A percentile compares a stretch with the other conserved stretches of the same genome.
Evolutionary conservation across 2,329 filamentous ascomycete genomes (phyloP).

Genomic region (Fusarium sp.): DNA sequence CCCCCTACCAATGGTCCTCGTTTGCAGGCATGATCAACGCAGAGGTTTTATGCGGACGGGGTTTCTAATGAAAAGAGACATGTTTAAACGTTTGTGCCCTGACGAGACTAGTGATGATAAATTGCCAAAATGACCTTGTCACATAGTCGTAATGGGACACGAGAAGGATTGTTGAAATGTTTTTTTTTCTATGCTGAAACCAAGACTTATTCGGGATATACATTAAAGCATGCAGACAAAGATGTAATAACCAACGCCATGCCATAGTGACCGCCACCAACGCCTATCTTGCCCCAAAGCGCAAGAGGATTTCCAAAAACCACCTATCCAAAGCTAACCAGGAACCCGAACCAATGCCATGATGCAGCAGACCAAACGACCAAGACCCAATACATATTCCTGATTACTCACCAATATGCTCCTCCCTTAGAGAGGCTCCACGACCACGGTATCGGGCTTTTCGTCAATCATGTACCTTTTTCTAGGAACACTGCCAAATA

Average conservation of each 20-base stretch:
- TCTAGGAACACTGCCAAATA: constrained; percentile 66
- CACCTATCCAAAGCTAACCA: not conserved
- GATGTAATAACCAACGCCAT: constrained; percentile 7
- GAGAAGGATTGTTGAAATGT: not conserved
- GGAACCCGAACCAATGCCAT: not conserved
- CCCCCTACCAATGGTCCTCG: constrained; percentile 50
- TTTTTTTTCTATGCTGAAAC: constrained; percentile 18
- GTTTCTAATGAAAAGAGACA: constrained; percentile 49
- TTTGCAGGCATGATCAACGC: constrained; percentile 50
- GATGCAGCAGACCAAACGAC: not conserved
- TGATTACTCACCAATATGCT: not conserved
- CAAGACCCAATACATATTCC: not conserved
- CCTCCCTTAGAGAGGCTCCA: constrained; percentile 22
- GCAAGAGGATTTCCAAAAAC: constrained; percentile 1
- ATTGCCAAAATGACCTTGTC: not conserved
- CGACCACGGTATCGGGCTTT: constrained; percentile 32
- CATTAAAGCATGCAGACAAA: constrained; percentile 1
- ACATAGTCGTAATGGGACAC: not conserved
- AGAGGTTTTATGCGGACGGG: constrained; percentile 49
- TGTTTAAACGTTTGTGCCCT: constrained; percentile 31
- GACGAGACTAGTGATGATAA: not conserved
- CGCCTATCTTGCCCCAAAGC: constrained; percentile 7
- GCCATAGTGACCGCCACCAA: constrained; percentile 1
- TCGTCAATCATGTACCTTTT: constrained; percentile 48
- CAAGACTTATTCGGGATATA: constrained; percentile 5